Evolutionary conservation across 805 yeast genomes (phyloP).

Genomic region (Ogataea neopini): DNA sequence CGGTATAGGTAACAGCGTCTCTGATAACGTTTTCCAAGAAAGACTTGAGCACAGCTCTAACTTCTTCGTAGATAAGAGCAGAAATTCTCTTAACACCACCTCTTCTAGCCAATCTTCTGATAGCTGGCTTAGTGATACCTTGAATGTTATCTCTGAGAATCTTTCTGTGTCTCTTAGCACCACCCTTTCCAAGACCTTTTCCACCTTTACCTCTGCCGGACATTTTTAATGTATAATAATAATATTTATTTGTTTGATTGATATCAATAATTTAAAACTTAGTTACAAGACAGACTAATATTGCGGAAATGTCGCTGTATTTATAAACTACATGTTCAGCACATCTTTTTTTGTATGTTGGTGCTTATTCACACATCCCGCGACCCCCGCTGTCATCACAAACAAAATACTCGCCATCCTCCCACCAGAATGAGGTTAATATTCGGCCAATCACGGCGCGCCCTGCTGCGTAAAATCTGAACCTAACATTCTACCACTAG

Average conservation of each 20-base stretch:
- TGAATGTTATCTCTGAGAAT: conserved; percentile 98
- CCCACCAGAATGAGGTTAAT: not conserved
- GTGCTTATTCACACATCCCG: conserved; percentile 5
- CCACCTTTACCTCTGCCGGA: conserved; percentile 99
- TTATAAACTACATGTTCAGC: conserved; percentile 5
- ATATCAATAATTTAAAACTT: not conserved
- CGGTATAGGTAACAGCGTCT: conserved; percentile 99
- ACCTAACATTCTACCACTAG: conserved; percentile 1
- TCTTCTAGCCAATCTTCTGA: conserved; percentile 99
- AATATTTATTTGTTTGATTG: not conserved
- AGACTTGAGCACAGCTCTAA: conserved; percentile 93
- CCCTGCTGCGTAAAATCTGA: conserved; percentile 6
- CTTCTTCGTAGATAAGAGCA: conserved; percentile 98
- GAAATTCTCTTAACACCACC: conserved; percentile 99
- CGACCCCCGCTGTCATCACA: not conserved
- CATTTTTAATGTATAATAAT: conserved; percentile 48
- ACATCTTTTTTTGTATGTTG: not conserved
- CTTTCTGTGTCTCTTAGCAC: conserved; percentile 99
- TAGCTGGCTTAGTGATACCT: conserved; percentile 99
- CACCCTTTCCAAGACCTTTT: conserved; percentile 99
- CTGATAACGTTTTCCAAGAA: conserved; percentile 97
- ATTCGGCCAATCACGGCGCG: conserved; percentile 4
- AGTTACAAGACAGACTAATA: not conserved
- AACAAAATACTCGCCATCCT: not conserved
- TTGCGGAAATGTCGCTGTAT: conserved; percentile 7